Evolutionary conservation across 768 basidiomycete genomes (phyloP), one percentile per base, ranked within the genome.

Genomic region (Macrolepiota dolichaula): DNA sequence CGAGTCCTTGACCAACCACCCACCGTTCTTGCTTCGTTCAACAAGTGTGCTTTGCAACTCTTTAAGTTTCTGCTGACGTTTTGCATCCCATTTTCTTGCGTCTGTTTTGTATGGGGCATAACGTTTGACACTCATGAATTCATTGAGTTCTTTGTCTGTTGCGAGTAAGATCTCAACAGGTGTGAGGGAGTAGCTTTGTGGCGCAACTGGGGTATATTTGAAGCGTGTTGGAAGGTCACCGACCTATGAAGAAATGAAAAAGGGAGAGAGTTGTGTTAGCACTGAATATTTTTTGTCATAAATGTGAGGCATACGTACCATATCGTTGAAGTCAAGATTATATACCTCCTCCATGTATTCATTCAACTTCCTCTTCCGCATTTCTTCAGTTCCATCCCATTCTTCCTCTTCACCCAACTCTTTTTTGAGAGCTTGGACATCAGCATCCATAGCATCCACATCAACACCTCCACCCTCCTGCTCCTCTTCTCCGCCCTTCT

Each of bases 331-430:
- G 63, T 98, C 96, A 17, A 98, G 79, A 37, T 81, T 87, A 70
- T 95, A 89, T 44, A 98, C 79, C 71, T 94, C 92, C 63, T 94
- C 90, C 90, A 98, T 91, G 68, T 96, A 93, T 68, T 92, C 81
- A 57, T 96, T 86, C 61, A 95, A 72, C 67, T 89, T 89, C 54
- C 81, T 78, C 73, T 94, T 94, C 56, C 92, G 83, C 85, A 92
- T 92, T 68, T 91, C 92, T 69, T 96, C 92, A n/a, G 91, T 93
- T 1, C 91, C 91, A 66, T 87, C 87, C 88, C 91, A 92, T 63
- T 91, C 90, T 11, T 77, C 79, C 9, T 78, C 77, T 15, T 70
- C 72, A 12, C 54, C 65, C 19, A 46, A 40, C 32, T 63, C 46
- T 37, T 51, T 60, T 19, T 40, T 40, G 3, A 19, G 35, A 25